These are phyloP conservation scores for Daldinia decipiens DNA, from an alignment of 495 filamentous ascomycete genomes.

Conservation along the genomic window DNA sequence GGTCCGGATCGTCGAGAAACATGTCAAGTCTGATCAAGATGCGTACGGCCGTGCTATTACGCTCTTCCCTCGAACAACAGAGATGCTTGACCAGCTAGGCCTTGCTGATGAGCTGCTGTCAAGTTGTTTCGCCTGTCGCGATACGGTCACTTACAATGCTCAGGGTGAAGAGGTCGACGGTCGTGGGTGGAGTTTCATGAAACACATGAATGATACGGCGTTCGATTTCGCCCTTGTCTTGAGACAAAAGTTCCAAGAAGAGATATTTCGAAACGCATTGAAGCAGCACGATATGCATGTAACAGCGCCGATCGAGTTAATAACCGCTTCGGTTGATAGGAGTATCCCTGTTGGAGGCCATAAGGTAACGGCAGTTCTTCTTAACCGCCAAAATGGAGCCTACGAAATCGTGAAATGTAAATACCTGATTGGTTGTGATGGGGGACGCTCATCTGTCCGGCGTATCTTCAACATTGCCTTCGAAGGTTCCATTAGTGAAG, in stretches of 20 bases:
- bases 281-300: slow-evolving; percentile 45
- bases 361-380: slow-evolving; percentile 46
- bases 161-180: slow-evolving; percentile 46
- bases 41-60: slow-evolving; percentile 57
- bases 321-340: slow-evolving; percentile 46
- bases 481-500: slow-evolving; percentile 54
- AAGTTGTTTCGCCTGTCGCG: slow-evolving; percentile 62
- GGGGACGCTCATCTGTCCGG: slow-evolving; percentile 56
- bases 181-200: slow-evolving; percentile 49
- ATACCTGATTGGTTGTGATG: slow-evolving; percentile 60
- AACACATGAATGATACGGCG: slow-evolving; percentile 49
- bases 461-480: slow-evolving; percentile 54
- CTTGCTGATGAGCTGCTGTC: slow-evolving; percentile 52
- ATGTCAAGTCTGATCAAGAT: slow-evolving; percentile 49
- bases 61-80: slow-evolving; percentile 56
- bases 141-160: slow-evolving; percentile 57
- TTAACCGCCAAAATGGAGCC: slow-evolving; percentile 30
- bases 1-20: slow-evolving; percentile 56
- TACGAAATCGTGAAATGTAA: slow-evolving; percentile 46
- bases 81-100: slow-evolving; percentile 59
- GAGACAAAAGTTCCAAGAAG: slow-evolving; percentile 57
- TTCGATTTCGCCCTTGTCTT: slow-evolving; percentile 55
- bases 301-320: slow-evolving; percentile 50
- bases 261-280: slow-evolving; percentile 54
- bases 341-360: slow-evolving; percentile 38